Base-by-base conservation (phyloP, 179 eudicot species). In the Silene vulgaris region DNA sequence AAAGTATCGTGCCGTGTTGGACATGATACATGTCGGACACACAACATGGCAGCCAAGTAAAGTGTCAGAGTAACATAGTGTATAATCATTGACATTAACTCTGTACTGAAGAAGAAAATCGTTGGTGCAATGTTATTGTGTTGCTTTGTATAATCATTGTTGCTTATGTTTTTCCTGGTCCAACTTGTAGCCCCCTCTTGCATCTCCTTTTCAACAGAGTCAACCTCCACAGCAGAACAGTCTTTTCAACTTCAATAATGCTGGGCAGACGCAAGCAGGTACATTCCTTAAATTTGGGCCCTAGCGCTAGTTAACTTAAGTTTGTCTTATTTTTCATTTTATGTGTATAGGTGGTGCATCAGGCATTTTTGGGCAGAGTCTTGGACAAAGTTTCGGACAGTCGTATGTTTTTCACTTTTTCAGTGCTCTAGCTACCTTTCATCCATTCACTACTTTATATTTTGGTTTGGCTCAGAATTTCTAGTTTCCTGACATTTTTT, bases 241-340 rank as follows among this genome's bases (percentile, higher is more conserved):
- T 75, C 79, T 88, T 76, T 89, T 90, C 78, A 86, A 80, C 80
- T 84, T 92, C 74, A 81, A 84, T 67, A 90, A 73, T 78, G 79
- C 88, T 74, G 93, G 97, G 45, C 97, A 89, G 86, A 69, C 90
- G 67, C 93, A 85, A 83, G 6, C 90, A 82, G 96, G 97, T 93
- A 72, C 48, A 74, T 50, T 8, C 0, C 64, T 75, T 21, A 11
- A 29, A 26, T 79, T 60, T 26, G 16, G 12, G 74, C 21, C 76
- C 9, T 63, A 56, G 50, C 14, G 60, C 57, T 59, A 56, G 29
- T 57, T 75, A 8, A 40, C 43, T 40, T 73, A 43, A 23, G 37
- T 60, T 21, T 57, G 23, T 20, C 32, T 75, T 40, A 73, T 72
- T 52, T 37, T 62, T 45, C 79, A 56, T 19, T 37, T 56, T 79